phyloP scores from a whole-genome alignment of 2,329 filamentous ascomycete species.

The Fragosphaeria purpurea region DNA sequence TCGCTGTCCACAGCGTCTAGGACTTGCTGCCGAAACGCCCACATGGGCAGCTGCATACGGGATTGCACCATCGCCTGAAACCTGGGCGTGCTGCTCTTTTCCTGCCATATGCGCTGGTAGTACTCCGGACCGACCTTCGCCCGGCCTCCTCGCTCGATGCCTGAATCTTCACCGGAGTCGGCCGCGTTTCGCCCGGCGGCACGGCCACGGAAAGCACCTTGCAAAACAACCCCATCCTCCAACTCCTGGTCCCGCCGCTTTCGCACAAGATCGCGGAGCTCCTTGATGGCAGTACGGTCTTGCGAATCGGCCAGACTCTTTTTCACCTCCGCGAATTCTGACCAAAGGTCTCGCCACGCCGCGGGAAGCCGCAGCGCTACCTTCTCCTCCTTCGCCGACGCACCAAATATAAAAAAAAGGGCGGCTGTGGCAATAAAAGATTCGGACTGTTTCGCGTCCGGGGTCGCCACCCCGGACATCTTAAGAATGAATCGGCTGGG shows the following conservation, averaged over 20 bases:
- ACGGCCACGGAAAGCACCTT: slow-evolving; percentile 62
- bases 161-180: slow-evolving; percentile 39
- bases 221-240: slow-evolving; percentile 65
- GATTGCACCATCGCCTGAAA: slow-evolving; percentile 73
- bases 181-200: slow-evolving; percentile 34
- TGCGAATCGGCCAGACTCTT: slow-evolving; percentile 59
- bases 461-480: slow-evolving; percentile 65
- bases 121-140: slow-evolving; percentile 33
- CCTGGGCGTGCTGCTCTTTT: slow-evolving; percentile 44
- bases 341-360: slow-evolving; percentile 77
- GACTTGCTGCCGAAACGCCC: slow-evolving; percentile 69
- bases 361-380: slow-evolving; percentile 67
- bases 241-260: slow-evolving; percentile 58
- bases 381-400: slow-evolving; percentile 78
- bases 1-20: slow-evolving; percentile 66
- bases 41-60: slow-evolving; percentile 81
- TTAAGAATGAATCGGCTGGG: slow-evolving; percentile 53
- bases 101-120: slow-evolving; percentile 48
- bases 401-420: slow-evolving; percentile 70
- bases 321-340: slow-evolving; percentile 61
- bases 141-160: slow-evolving; percentile 31
- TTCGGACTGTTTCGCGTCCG: slow-evolving; percentile 73
- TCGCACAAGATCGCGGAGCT: slow-evolving; percentile 60
- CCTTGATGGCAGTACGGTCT: slow-evolving; percentile 59
- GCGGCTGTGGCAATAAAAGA: slow-evolving; percentile 73